Base-by-base conservation (phyloP, 306 rosid genomes). In the Prunus campanulata region DNA sequence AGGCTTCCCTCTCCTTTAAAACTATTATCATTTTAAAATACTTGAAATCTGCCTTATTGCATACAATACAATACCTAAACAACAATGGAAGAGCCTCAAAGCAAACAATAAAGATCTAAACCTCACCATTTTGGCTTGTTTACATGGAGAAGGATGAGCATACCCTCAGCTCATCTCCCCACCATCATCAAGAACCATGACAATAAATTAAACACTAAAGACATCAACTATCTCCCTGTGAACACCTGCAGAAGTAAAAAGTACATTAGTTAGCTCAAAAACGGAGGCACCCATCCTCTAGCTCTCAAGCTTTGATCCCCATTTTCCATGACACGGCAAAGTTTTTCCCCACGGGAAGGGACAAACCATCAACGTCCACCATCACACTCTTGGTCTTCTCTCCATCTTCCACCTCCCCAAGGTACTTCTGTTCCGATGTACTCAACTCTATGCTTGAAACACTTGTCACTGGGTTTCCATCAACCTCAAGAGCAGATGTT, bases 321-420 rank as follows among this genome's bases (percentile, higher is more conserved):
- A 95, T 89, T 74, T 89, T 92, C 97, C 97, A 95, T n/a, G 86
- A 81, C 78, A 95, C 1, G 6, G 83, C 97, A 77, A 95, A 95
- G 86, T 87, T 95, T 68, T 89, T 89, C 14, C 97, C 99, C 3
- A 95, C 86, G 5, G 88, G 84, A 60, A 95, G 74, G n/a, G 86
- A 77, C 89, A 90, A 82, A 15, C 97, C 97, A 22, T 29, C 83
- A 30, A 95, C 79, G 55, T 88, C 91, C 11, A 92, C 96, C 96
- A 89, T 84, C 52, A 80, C 83, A 46, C 84, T 85, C 54, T 81
- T 84, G 76, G 70, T 73, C 77, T 65, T 81, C 46, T 70, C 90
- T 70, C 83, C 94, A 22, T 77, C 84, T 68, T 27, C 92, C 9
- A 60, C 76, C 25, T 82, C 80, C 9, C 47, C 63, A 47, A 83